Base-by-base conservation (phyloP, 2,329 filamentous ascomycete genomes). In the Penicillium sp. region DNA sequence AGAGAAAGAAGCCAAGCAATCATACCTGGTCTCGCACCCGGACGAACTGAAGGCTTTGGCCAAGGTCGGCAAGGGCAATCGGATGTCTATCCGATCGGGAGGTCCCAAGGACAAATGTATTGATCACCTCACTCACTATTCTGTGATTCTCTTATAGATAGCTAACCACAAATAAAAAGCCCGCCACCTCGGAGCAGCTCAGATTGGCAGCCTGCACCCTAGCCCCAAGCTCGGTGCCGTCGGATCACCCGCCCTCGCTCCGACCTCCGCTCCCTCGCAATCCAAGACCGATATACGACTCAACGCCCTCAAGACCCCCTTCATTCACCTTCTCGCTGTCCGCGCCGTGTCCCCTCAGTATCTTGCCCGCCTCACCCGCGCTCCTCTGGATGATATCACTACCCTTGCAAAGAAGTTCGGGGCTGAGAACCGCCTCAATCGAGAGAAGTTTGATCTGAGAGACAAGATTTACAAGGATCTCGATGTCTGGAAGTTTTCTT, bases 381-480 rank as follows among this genome's bases (percentile, higher is more conserved):
- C 80, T 37, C 77, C 78, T 14, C 73, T 74, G 54, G 74, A 79
- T 43, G 81, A 84, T 52, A 74, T 80, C 49, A 67, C 73, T 26
- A 67, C 72, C 33, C 67, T 84, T 33, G 71, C 81, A 56, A 75
- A 66, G 55, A 86, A 84, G 69, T 78, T 84, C 61, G 83, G 79
- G 13, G 75, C 77, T 52, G 76, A 80, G 60, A 78, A 78, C 45
- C 71, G 78, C 39, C 71, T 80, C 34, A 78, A 76, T 50, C 67
- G 78, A 16, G 71, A 77, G 52, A 80, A 81, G 57, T 84, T 79
- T 70, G 73, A 81, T 61, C 73, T 88, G 57, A 79, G 74, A 29
- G 84, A 87, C 69, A 83, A 83, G 64, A 72, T 75, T 14, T 87
- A 81, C 67, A 83, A 83, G 62, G 84, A 87, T 48, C 72, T 88